Evolutionary conservation across 495 filamentous ascomycete genomes (phyloP).

Genomic region (Oidiodendron maius): DNA sequence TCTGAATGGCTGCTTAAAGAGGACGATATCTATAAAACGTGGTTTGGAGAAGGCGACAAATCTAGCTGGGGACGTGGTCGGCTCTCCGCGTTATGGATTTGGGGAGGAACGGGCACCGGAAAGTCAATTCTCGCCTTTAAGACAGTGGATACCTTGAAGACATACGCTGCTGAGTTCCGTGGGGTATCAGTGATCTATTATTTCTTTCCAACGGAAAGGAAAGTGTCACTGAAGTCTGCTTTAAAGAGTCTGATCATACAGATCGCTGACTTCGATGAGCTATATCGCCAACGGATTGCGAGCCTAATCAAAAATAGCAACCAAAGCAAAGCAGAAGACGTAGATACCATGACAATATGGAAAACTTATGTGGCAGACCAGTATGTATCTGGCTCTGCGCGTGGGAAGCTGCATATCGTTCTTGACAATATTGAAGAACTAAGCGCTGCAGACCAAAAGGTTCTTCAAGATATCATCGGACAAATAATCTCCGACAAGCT

Average conservation of each 20-base stretch:
- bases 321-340: not conserved
- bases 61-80: not conserved
- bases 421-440: constrained; percentile 19
- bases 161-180: not conserved
- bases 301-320: constrained; percentile 2
- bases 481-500: constrained; percentile 7
- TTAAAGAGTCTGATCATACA: constrained; percentile 12
- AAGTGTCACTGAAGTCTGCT: constrained; percentile 4
- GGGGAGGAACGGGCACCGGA: constrained; percentile 10
- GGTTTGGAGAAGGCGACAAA: constrained; percentile 6
- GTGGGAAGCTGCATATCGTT: constrained; percentile 9
- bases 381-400: constrained; percentile 3
- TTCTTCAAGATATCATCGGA: constrained; percentile 6
- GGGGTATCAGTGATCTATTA: constrained; percentile 5
- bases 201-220: constrained; percentile 14
- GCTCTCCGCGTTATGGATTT: constrained; percentile 1
- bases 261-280: constrained; percentile 13
- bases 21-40: constrained; percentile 12
- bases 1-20: constrained; percentile 14
- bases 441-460: constrained; percentile 1
- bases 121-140: constrained; percentile 15
- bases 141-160: constrained; percentile 7
- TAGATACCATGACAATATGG: not conserved
- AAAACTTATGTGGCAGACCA: constrained; percentile 5
- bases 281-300: constrained; percentile 17